These are phyloP conservation scores for Polychaeton citri DNA, from an alignment of 2,329 filamentous ascomycete species.

Conservation along the genomic window DNA sequence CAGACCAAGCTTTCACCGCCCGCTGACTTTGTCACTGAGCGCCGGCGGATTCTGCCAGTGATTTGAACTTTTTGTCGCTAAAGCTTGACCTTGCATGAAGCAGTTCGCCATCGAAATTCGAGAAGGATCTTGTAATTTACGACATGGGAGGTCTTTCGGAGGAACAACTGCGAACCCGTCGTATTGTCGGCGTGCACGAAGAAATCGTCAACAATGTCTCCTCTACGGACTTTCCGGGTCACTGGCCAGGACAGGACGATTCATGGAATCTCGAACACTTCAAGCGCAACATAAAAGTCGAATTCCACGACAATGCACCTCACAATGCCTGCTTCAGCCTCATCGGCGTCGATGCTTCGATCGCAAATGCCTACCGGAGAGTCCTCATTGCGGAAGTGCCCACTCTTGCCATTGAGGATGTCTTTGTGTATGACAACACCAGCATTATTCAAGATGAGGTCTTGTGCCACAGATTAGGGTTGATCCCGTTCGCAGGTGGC, in stretches of 20 bases:
- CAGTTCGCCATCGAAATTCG: too few relatives aligned
- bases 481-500: constrained; percentile 76
- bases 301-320: constrained; percentile 72
- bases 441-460: constrained; percentile 98
- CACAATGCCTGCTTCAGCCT: constrained; percentile 79
- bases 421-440: constrained; percentile 92
- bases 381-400: constrained; percentile 92
- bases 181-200: constrained; percentile 76
- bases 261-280: constrained; percentile 67
- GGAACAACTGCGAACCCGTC: constrained; percentile 49
- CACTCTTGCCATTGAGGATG: constrained; percentile 83
- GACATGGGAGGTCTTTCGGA: constrained; percentile 20
- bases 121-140: too few relatives aligned
- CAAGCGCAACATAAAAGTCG: constrained; percentile 54
- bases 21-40: not conserved
- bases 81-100: not conserved
- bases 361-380: constrained; percentile 94
- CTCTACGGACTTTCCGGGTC: constrained; percentile 83
- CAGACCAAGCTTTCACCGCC: not conserved
- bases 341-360: constrained; percentile 76
- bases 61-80: constrained; percentile 21
- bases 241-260: constrained; percentile 79
- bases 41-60: constrained; percentile 8
- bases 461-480: constrained; percentile 73
- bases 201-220: constrained; percentile 84